Evolutionary conservation across 352 stramenopile genomes (phyloP), one percentile per base, ranked within the genome.

Genomic region (Elongisporangium senticosum): DNA sequence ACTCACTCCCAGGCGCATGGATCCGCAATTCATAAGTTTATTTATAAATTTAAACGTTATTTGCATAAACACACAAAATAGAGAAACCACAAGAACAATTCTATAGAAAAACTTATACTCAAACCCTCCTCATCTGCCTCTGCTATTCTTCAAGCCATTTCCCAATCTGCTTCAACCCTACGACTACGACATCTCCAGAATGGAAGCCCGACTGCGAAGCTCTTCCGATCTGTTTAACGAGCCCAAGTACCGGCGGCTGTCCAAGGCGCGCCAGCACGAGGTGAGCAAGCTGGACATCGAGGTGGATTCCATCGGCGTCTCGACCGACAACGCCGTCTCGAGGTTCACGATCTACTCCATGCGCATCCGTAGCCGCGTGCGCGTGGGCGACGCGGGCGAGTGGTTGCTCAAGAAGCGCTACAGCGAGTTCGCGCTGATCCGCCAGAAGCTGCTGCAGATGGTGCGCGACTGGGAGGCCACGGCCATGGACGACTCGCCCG

Each of bases 271-370:
- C 51, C 77, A 80, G 20, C 66, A 78, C 33, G 72, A 83, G 20
- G 65, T 74, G 53, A 71, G 59, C 53, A 73, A 84, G 49, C 53
- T 87, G 51, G 65, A 79, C 51, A 83, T 87, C 51, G 64, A 59
- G 59, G 77, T 72, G 19, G 63, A 66, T 1, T 49, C 56, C 24
- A 60, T 58, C 28, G 56, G 61, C 47, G 67, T 66, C 10, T 62
- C 65, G 17, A 19, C 64, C 20, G 54, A 60, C 28, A 60, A 61
- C 49, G 59, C 68, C 43, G 48, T 58, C 24, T n/a, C 55, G 51
- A 33, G 67, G 24, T 72, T 79, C 59, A 87, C 75, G 21, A 56
- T 87, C 24, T 89, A 89, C 66, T 71, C 64, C 19, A 69, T 89
- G 67, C 64, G 77, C 49, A 76, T 86, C 49, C 67, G 64, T 56